Evolutionary conservation across 2,329 filamentous ascomycete species (phyloP).

Genomic region (Sclerotinia spermophila): DNA sequence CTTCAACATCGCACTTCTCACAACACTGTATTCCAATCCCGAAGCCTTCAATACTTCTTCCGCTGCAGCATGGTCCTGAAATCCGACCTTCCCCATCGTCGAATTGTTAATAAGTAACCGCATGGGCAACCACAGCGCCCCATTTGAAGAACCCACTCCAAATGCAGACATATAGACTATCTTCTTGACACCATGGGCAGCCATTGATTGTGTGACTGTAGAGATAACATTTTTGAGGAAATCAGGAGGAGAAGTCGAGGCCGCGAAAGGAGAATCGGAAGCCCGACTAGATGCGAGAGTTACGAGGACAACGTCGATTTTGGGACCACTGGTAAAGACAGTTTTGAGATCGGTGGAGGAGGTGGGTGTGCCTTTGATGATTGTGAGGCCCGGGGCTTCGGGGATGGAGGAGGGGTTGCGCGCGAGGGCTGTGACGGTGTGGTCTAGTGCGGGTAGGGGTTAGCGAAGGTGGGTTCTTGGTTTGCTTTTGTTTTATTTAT

Average conservation of each 20-base stretch:
- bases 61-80: constrained; percentile 45
- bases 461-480: neutral
- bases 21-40: constrained; percentile 24
- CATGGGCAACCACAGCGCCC: constrained; percentile 42
- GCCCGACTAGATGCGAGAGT: constrained; percentile 47
- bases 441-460: constrained; percentile 29
- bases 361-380: constrained; percentile 37
- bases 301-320: constrained; percentile 43
- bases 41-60: constrained; percentile 19
- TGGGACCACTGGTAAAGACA: constrained; percentile 24
- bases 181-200: constrained; percentile 38
- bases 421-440: constrained; percentile 47
- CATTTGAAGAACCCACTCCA: constrained; percentile 47
- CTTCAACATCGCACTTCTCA: constrained; percentile 24
- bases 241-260: constrained; percentile 19
- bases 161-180: constrained; percentile 50
- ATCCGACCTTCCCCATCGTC: constrained; percentile 42
- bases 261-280: constrained; percentile 47
- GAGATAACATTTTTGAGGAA: constrained; percentile 8
- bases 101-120: constrained; percentile 45
- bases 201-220: constrained; percentile 36
- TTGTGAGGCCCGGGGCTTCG: constrained; percentile 37
- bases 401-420: constrained; percentile 40
- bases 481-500: neutral
- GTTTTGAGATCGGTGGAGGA: neutral